These are phyloP conservation scores for Paramecium primaurelia DNA, from an alignment of 73 alveolate species.

Conservation along the genomic window DNA sequence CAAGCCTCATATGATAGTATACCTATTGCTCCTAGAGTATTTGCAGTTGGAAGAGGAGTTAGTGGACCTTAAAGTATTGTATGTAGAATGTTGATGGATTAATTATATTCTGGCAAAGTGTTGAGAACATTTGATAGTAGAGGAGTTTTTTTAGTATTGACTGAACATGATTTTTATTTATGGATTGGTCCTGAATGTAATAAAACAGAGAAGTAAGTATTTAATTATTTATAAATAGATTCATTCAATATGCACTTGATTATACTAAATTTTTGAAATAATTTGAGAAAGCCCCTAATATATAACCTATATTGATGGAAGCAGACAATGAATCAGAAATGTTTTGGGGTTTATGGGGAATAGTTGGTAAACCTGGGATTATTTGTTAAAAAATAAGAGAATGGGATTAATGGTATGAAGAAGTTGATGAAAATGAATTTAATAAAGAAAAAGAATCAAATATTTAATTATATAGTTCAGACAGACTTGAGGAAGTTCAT, in stretches of 20 bases:
- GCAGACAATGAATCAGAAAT: constrained; percentile 53
- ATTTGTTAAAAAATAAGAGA: constrained; percentile 56
- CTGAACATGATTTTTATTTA: constrained; percentile 57
- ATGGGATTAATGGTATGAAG: constrained; percentile 74
- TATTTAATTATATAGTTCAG: neutral
- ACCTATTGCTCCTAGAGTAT: constrained; percentile 79
- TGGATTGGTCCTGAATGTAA: constrained; percentile 75
- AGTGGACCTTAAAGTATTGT: constrained; percentile 73
- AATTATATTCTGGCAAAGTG: constrained; percentile 64
- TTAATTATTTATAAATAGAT: constrained; percentile 10
- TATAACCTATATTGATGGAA: neutral
- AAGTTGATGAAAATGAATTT: constrained; percentile 56
- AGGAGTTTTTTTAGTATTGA: constrained; percentile 70
- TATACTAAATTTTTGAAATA: constrained; percentile 32
- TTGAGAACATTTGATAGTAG: constrained; percentile 70
- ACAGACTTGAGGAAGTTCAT: neutral
- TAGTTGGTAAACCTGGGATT: neutral
- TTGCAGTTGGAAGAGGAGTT: constrained; percentile 74
- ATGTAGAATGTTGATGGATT: constrained; percentile 60
- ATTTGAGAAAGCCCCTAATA: constrained; percentile 56
- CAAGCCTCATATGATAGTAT: constrained; percentile 66
- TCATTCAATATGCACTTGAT: constrained; percentile 63
- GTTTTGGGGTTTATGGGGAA: constrained; percentile 66
- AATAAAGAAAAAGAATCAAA: neutral
- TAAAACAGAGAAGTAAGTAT: constrained; percentile 64